These are phyloP conservation scores for Leucocoprinus sp. DNA, from an alignment of 768 basidiomycete species.

Conservation along the genomic window DNA sequence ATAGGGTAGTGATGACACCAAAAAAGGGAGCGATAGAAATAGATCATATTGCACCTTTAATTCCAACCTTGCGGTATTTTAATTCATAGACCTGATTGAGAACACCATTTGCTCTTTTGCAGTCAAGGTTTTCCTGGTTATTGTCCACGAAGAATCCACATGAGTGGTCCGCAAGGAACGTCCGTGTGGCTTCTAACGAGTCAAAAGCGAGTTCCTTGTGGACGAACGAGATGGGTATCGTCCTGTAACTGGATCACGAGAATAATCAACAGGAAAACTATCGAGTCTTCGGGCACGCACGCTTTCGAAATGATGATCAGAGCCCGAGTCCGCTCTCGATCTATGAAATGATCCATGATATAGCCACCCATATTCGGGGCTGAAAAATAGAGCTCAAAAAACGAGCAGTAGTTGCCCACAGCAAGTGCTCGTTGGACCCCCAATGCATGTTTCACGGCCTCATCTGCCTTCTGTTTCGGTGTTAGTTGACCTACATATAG, in stretches of 20 bases:
- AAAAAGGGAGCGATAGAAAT: constrained; percentile 10
- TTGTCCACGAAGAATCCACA: constrained; percentile 63
- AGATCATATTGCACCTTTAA: constrained; percentile 84
- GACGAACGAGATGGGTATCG: constrained; percentile 70
- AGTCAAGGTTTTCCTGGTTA: constrained; percentile 60
- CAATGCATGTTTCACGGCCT: constrained; percentile 82
- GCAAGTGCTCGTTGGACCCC: constrained; percentile 82
- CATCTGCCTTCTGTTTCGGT: constrained; percentile 74
- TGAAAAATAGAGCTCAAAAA: constrained; percentile 76
- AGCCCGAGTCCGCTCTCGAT: constrained; percentile 80
- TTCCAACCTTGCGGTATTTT: constrained; percentile 80
- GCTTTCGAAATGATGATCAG: constrained; percentile 88
- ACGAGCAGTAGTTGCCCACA: constrained; percentile 88
- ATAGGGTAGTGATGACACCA: constrained; percentile 2
- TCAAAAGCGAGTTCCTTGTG: constrained; percentile 83
- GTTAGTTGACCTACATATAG: constrained; percentile 97
- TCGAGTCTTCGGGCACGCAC: constrained; percentile 43
- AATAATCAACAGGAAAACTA: constrained; percentile 2
- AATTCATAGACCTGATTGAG: constrained; percentile 64
- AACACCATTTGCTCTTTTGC: constrained; percentile 48
- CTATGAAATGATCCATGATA: constrained; percentile 98
- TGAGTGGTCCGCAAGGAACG: constrained; percentile 65
- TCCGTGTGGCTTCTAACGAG: constrained; percentile 44
- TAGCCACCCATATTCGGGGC: constrained; percentile 98
- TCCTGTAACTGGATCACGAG: constrained; percentile 56